Evolutionary conservation across 495 filamentous ascomycete species (phyloP).

Genomic region (Poronia punctata): DNA sequence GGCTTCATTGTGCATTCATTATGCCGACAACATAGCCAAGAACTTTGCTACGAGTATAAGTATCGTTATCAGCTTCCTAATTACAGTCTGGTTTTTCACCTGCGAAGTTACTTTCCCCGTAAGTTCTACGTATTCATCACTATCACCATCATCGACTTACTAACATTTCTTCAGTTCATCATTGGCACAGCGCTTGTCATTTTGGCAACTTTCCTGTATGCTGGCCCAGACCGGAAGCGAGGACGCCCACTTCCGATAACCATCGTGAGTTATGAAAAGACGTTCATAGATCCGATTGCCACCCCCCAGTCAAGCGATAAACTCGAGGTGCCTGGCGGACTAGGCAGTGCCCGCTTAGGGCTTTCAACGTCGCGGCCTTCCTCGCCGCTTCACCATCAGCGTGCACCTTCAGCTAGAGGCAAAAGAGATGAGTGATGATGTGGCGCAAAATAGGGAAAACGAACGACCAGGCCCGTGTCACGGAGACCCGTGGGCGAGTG

Average conservation of each 20-base stretch:
- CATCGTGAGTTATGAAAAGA: slow-evolving; percentile 73
- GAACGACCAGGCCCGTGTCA: neutral
- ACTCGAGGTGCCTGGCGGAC: slow-evolving; percentile 27
- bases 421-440: slow-evolving; percentile 32
- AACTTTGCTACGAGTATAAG: slow-evolving; percentile 88
- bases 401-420: slow-evolving; percentile 35
- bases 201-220: slow-evolving; percentile 79
- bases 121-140: slow-evolving; percentile 29
- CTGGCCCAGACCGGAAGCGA: slow-evolving; percentile 46
- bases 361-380: slow-evolving; percentile 60
- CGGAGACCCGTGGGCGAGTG: no score
- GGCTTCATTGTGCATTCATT: slow-evolving; percentile 76
- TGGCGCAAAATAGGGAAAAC: neutral
- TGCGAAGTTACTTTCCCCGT: slow-evolving; percentile 52
- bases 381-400: slow-evolving; percentile 53
- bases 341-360: slow-evolving; percentile 45
- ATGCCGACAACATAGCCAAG: slow-evolving; percentile 82
- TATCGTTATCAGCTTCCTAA: slow-evolving; percentile 75
- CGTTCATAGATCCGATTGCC: slow-evolving; percentile 40
- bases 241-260: slow-evolving; percentile 65
- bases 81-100: slow-evolving; percentile 78
- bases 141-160: slow-evolving; percentile 7
- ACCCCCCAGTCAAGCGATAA: slow-evolving; percentile 29
- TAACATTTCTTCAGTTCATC: slow-evolving; percentile 54
- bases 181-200: slow-evolving; percentile 72